Evolutionary conservation across 164 flowering plant genomes (phyloP).

Genomic region (Magnolia changhungtana): DNA sequence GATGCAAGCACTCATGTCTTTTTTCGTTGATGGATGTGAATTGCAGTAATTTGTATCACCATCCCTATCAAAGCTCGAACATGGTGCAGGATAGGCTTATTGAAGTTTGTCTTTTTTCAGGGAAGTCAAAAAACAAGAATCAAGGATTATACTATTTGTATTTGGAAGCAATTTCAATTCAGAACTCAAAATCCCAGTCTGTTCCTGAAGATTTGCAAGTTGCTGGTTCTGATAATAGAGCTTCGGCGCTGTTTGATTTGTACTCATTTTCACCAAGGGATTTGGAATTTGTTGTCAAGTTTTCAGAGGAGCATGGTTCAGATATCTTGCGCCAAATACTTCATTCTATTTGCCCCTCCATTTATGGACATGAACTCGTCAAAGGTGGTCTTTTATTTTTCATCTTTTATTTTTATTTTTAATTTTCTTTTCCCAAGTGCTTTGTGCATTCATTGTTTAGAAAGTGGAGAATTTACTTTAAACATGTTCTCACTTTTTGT

Average conservation of each 20-base stretch:
- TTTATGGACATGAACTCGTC: conserved; percentile 97
- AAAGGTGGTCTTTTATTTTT: conserved; percentile 48
- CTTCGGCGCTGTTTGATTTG: conserved; percentile 58
- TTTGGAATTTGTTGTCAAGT: conserved; percentile 84
- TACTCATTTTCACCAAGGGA: conserved; percentile 81
- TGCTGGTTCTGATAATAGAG: conserved; percentile 39
- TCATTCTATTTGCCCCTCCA: conserved; percentile 95
- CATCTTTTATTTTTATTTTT: not conserved
- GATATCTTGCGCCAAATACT: conserved; percentile 82
- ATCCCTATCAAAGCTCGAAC: not conserved
- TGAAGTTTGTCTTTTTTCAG: conserved; percentile 35
- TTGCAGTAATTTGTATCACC: not conserved
- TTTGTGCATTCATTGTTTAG: not conserved
- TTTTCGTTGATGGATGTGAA: not conserved
- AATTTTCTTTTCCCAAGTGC: not conserved
- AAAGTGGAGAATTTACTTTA: too few species aligned
- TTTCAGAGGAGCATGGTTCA: conserved; percentile 74
- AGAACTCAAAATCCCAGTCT: conserved; percentile 77
- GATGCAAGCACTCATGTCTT: not conserved
- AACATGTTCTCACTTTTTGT: too few species aligned
- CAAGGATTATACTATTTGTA: conserved; percentile 90
- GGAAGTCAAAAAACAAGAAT: conserved; percentile 79
- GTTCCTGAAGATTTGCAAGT: conserved; percentile 49
- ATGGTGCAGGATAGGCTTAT: not conserved
- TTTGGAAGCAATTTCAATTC: conserved; percentile 78